phyloP scores from a whole-genome alignment of 2,329 filamentous ascomycete species.

The Cladophialophora carrionii region DNA sequence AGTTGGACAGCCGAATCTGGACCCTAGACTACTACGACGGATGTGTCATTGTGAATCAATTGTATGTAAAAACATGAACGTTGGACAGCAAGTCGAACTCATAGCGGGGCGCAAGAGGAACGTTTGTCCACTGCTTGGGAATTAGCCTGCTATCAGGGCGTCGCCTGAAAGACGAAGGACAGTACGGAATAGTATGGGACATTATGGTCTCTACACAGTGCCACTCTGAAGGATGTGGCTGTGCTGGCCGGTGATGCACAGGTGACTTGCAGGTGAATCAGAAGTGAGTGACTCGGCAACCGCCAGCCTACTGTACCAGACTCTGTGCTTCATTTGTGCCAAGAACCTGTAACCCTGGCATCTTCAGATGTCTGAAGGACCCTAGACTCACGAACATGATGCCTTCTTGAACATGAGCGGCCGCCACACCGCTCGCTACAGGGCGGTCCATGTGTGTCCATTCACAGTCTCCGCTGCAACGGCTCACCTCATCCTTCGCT shows the following conservation, averaged over 20 bases:
- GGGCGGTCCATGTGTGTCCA: background rate
- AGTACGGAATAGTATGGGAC: background rate
- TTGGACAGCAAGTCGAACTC: constrained; percentile 13
- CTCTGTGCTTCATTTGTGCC: background rate
- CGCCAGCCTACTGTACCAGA: background rate
- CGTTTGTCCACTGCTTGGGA: background rate
- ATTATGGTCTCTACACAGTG: background rate
- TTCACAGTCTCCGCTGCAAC: background rate
- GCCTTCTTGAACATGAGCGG: background rate
- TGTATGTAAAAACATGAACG: constrained; percentile 10
- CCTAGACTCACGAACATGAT: background rate
- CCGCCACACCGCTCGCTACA: background rate
- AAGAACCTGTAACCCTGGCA: background rate
- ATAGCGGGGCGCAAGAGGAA: constrained; percentile 10
- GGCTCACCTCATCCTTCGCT: background rate
- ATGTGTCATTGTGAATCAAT: constrained; percentile 7
- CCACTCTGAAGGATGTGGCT: background rate
- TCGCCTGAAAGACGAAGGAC: background rate
- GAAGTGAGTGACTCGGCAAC: background rate
- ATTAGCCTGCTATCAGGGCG: background rate
- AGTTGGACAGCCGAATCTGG: constrained; percentile 1
- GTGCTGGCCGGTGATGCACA: too few relatives aligned
- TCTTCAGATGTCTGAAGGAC: background rate
- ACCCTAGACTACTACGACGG: constrained; percentile 4
- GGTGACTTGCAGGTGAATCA: background rate